Base-by-base conservation (phyloP, 75 land plant genomes). In the Sequoia sempervirens region DNA sequence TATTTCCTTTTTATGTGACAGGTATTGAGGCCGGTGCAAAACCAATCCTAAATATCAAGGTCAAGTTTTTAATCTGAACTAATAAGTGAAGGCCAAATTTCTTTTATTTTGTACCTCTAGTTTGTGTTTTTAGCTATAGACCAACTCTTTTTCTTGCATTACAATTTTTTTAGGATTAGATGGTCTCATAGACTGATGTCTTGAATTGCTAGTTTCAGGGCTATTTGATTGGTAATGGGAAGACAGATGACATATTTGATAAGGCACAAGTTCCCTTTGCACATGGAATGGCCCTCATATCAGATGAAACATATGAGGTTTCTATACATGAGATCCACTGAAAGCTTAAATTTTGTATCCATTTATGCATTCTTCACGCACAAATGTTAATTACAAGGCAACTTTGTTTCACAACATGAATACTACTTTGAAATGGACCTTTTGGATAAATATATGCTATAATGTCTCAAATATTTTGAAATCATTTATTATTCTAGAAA, bases 251-350 rank as follows among this genome's bases (percentile, higher is more conserved):
- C 14, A 74, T 58, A 38, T 89, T 88, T 68, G 83, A 82, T 23
- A 87, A 85, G 74, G 83, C 90, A 79, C 80, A 80, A 14, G 75
- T 89, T 3, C 88, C 89, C 46, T 92, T 84, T 83, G 85, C 88
- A 28, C 87, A 89, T 61, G 83, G 93, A 52, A 86, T 90, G 92
- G 90, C 85, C 43, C 86, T 92, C 34, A 89, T 92, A 79, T 92
- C 93, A 36, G 89, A 84, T 78, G 90, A 87, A 47, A 41, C 84
- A 78, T 92, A 83, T 73, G 83, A 84, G 92, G 91, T 91, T 54
- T 81, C n/a, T 13, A 17, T 17, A 30, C 18, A 30, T 52, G 32
- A 52, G 37, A 52, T 80, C 73, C 5, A 58, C 4, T 69, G 34
- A 32, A 50, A 28, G 34, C 47, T 80, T 46, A 45, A 80, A 17